Conservation (phyloP, 2,329 filamentous ascomycete species). For the Colletotrichum phormii region DNA sequence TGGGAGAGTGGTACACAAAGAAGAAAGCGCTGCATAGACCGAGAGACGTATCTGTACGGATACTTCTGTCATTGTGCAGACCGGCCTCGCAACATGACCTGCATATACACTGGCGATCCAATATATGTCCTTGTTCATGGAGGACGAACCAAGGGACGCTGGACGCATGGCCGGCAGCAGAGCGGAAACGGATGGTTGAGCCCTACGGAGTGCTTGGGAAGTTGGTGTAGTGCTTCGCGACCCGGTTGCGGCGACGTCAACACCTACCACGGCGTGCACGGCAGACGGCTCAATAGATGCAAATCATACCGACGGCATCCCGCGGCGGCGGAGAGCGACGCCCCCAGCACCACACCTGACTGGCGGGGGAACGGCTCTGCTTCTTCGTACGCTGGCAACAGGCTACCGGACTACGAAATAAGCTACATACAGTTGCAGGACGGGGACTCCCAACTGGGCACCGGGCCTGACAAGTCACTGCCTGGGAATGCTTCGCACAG, state of each 20-base stretch:
- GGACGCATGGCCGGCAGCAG: neutral
- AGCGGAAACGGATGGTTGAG: constrained; percentile 23
- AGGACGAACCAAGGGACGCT: neutral
- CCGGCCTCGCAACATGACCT: constrained; percentile 3
- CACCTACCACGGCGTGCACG: neutral
- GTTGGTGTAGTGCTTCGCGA: neutral
- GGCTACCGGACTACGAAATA: neutral
- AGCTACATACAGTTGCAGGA: neutral
- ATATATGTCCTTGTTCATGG: neutral
- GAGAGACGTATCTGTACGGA: neutral
- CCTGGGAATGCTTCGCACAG: neutral
- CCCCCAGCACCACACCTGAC: constrained; percentile 8
- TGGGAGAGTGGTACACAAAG: constrained; percentile 5
- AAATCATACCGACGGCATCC: constrained; percentile 14
- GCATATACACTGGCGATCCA: neutral
- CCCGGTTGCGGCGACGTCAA: constrained; percentile 26
- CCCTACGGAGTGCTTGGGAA: neutral
- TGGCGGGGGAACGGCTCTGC: constrained; percentile 22
- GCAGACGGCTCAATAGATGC: constrained; percentile 9
- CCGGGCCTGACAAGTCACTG: neutral
- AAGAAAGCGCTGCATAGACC: constrained; percentile 11
- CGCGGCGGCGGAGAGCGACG: constrained; percentile 21
- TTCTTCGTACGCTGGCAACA: neutral
- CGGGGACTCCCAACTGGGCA: neutral
- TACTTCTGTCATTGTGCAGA: neutral